Evolutionary conservation across 768 basidiomycete genomes (phyloP), one percentile per base, ranked within the genome.

Genomic region (Mycena vitilis): DNA sequence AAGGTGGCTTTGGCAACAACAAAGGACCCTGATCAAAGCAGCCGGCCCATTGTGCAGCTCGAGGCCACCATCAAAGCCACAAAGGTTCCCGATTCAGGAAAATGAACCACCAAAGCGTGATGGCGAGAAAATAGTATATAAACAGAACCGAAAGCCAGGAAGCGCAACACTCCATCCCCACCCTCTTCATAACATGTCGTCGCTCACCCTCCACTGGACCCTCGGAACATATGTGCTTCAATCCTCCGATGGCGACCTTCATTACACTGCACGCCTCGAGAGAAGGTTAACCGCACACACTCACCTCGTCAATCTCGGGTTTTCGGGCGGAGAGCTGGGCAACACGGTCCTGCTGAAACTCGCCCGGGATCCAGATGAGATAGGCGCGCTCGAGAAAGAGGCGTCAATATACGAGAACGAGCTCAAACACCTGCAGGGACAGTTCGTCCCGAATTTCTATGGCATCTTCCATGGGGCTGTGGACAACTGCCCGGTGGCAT

Each of bases 361-460:
- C 12, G 71, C 63, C 9, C 37, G 51, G 4, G 44, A 48, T 23
- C 16, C 36, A 1, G 60, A 47, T 1, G 67, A 65, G 15, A 63
- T 65, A 22, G 34, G 30, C n/a, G 56, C 58, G 6, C 71, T 72
- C 44, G 54, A 52, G 52, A 11, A 48, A n/a, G 71, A 72, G 45
- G 71, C 71, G 30, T 1, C 5, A 44, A 7, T 65, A 2, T 72
- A 72, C 38, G 8, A 12, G 10, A 40, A 44, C 37, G 16, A 58
- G 34, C 40, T 72, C 10, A 42, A 59, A 52, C 6, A 20, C 36
- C 37, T 72, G 11, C 59, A 42, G n/a, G 68, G 68, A 2, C 60
- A 58, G 15, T 56, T 55, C 34, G 67, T 68, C 5, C 71, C 71
- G 1, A 23, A 25, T 9, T 71, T 59, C 38, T 68, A 47, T 54